A percentile compares a stretch with the other conserved stretches of the same genome.
These are phyloP conservation scores for Penicillium sp. DNA, from an alignment of 2,329 filamentous ascomycete species.

Conservation along the genomic window DNA sequence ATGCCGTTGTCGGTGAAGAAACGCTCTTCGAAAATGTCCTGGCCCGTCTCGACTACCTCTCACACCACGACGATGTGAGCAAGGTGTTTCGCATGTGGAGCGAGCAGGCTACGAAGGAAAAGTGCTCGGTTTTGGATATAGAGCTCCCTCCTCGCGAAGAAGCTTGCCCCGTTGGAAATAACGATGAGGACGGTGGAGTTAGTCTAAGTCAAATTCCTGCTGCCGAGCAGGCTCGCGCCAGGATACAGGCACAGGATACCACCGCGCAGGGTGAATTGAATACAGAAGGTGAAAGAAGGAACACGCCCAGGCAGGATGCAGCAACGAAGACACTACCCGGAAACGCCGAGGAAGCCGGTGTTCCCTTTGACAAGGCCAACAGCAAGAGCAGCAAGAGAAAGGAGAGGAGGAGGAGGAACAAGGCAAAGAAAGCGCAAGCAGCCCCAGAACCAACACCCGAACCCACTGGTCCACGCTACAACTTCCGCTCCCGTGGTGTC, in stretches of 20 bases:
- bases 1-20: constrained; percentile 37
- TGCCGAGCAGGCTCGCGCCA: neutral
- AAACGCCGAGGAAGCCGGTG: no score
- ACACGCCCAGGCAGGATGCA: neutral
- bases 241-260: neutral
- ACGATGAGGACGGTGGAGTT: neutral
- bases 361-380: neutral
- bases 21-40: constrained; percentile 49
- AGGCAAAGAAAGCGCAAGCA: neutral
- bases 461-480: neutral
- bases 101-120: constrained; percentile 5
- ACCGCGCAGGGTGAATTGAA: neutral
- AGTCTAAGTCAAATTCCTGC: neutral
- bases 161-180: neutral
- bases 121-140: constrained; percentile 21
- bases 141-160: neutral
- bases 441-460: neutral
- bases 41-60: constrained; percentile 49
- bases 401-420: constrained; percentile 4
- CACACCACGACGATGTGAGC: constrained; percentile 48
- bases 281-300: neutral
- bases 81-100: constrained; percentile 38
- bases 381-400: constrained; percentile 7
- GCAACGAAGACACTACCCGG: neutral
- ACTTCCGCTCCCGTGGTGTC: neutral